Percentiles rank a stretch among this genome's conserved stretches.
Conservation (phyloP, 257 asterid genomes). For the Solanum habrochaites region DNA sequence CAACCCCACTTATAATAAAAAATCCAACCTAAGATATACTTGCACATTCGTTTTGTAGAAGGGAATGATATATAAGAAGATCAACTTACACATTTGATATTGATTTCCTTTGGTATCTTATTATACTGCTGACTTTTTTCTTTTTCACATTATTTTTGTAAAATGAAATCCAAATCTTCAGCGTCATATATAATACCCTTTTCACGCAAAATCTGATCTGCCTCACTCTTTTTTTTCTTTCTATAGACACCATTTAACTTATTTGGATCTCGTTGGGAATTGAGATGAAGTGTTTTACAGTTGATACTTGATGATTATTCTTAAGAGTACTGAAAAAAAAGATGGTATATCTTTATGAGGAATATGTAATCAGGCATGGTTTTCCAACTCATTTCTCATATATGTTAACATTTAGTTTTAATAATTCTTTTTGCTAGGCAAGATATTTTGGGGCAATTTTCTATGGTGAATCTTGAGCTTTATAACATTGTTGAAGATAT, state of each 20-base stretch:
- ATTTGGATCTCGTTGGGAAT: neutral
- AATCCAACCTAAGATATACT: neutral
- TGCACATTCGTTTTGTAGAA: neutral
- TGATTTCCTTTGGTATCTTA: neutral
- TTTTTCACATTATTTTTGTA: neutral
- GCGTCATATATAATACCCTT: neutral
- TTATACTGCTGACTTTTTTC: neutral
- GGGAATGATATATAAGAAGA: neutral
- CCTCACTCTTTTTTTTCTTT: neutral
- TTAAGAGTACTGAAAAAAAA: neutral
- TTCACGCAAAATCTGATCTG: neutral
- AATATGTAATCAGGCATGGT: neutral
- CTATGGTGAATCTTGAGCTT: slow-evolving; percentile 96
- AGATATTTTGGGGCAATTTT: slow-evolving; percentile 77
- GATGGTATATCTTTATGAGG: neutral
- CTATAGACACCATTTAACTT: neutral
- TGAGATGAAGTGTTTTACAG: neutral
- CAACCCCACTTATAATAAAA: neutral
- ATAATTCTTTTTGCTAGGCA: slow-evolving; percentile 42
- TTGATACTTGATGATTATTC: neutral
- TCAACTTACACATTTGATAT: neutral
- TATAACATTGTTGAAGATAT: slow-evolving; percentile 85
- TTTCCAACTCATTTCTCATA: neutral
- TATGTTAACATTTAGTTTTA: neutral
- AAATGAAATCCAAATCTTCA: neutral